Conservation (phyloP, 768 basidiomycete species). For the Kwoniella sp. region DNA sequence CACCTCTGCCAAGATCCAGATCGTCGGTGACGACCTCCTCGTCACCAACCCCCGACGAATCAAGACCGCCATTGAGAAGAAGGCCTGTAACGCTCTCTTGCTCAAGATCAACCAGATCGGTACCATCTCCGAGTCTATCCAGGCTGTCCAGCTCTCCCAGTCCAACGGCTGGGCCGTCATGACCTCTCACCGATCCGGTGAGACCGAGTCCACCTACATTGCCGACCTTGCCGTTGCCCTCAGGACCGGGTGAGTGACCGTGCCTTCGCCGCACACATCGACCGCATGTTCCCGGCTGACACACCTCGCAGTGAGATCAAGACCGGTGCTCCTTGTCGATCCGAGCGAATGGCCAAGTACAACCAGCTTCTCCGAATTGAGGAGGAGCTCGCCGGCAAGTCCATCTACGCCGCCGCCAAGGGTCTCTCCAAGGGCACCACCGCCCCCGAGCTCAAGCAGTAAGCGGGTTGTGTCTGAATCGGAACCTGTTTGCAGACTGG, state of each 20-base stretch:
- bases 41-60: constrained; percentile 96
- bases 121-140: constrained; percentile 96
- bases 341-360: constrained; percentile 71
- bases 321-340: constrained; percentile 93
- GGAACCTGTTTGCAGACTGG: too few species aligned
- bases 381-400: constrained; percentile 70
- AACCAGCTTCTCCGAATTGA: constrained; percentile 50
- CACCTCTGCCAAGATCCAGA: constrained; percentile 47
- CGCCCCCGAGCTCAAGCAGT: constrained; percentile 56
- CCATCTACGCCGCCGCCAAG: constrained; percentile 68
- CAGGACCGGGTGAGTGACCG: constrained; percentile 41
- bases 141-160: constrained; percentile 93
- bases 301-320: constrained; percentile 85
- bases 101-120: constrained; percentile 99
- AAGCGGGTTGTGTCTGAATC: too few species aligned
- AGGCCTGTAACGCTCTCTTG: constrained; percentile 96
- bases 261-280: background rate
- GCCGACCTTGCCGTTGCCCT: constrained; percentile 93
- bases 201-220: constrained; percentile 96
- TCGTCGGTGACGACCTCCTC: constrained; percentile 75
- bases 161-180: constrained; percentile 98
- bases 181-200: constrained; percentile 98
- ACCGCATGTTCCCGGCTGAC: background rate
- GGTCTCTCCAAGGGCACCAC: constrained; percentile 73
- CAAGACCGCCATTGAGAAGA: constrained; percentile 98